A percentile compares a stretch with the other conserved stretches of the same genome.
Evolutionary conservation across 169 alveolate species (phyloP).

Genomic region (Cryptosporidium sp.): DNA sequence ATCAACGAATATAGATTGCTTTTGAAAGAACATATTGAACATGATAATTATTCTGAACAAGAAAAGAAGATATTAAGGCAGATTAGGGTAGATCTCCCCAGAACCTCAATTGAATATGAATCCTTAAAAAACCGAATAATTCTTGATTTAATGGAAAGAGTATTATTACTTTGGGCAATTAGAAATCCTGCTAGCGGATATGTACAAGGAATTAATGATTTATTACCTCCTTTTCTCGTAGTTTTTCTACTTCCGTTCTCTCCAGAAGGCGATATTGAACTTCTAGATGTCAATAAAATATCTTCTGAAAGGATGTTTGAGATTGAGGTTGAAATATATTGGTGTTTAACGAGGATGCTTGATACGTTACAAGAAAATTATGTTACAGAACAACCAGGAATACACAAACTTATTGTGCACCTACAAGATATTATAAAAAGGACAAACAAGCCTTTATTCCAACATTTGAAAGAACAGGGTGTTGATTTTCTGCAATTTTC

Average conservation of each 20-base stretch:
- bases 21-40: constrained; percentile 78
- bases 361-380: constrained; percentile 92
- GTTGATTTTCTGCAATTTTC: constrained; percentile 86
- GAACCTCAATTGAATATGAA: constrained; percentile 87
- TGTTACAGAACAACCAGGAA: constrained; percentile 95
- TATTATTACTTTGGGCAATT: constrained; percentile 91
- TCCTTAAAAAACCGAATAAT: constrained; percentile 85
- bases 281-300: constrained; percentile 49
- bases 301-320: constrained; percentile 83
- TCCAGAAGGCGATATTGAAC: constrained; percentile 75
- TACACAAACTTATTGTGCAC: constrained; percentile 87
- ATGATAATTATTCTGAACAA: constrained; percentile 78
- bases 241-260: constrained; percentile 80
- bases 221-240: constrained; percentile 86
- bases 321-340: constrained; percentile 91
- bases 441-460: constrained; percentile 86
- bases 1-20: constrained; percentile 81
- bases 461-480: constrained; percentile 84
- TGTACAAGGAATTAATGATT: constrained; percentile 94
- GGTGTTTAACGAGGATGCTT: constrained; percentile 90
- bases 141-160: constrained; percentile 89
- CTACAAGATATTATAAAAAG: constrained; percentile 91
- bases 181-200: constrained; percentile 95
- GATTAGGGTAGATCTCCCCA: constrained; percentile 91
- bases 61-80: constrained; percentile 81